phyloP scores from a whole-genome alignment of 306 rosid genomes.

The Begonia peltatifolia region DNA sequence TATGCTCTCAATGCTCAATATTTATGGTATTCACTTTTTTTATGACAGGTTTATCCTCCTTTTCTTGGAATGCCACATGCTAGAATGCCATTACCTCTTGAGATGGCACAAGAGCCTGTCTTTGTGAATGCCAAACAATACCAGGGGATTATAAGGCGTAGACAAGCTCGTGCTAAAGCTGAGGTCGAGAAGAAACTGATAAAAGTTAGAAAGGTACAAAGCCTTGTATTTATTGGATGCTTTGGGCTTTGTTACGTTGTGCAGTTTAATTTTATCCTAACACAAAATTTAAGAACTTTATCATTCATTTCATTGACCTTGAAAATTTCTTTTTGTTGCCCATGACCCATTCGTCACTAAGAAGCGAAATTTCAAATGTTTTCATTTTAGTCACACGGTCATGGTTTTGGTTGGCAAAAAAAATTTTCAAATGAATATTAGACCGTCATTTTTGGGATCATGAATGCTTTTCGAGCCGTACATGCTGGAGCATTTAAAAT shows the following conservation, averaged over 20 bases:
- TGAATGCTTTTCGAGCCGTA: too few relatives aligned
- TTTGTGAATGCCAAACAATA: constrained; percentile 96
- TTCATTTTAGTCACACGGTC: too few relatives aligned
- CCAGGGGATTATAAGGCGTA: constrained; percentile 90
- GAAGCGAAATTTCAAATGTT: too few relatives aligned
- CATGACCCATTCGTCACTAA: too few relatives aligned
- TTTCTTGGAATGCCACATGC: constrained; percentile 82
- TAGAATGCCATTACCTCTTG: constrained; percentile 92
- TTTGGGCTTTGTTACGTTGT: background rate
- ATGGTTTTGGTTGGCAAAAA: too few relatives aligned
- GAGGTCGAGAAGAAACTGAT: constrained; percentile 87
- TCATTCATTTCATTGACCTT: too few relatives aligned
- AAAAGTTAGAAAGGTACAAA: constrained; percentile 76
- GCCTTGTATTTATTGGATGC: background rate
- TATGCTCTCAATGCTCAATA: constrained; percentile 4
- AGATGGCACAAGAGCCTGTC: constrained; percentile 97
- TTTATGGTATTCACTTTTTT: background rate
- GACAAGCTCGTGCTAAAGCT: constrained; percentile 97
- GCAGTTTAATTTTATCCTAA: background rate
- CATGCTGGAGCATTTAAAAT: too few relatives aligned
- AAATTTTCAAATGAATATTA: too few relatives aligned
- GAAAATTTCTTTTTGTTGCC: too few relatives aligned
- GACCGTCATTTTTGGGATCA: too few relatives aligned
- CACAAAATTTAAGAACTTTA: background rate
- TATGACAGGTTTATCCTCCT: constrained; percentile 69